Base-by-base conservation (phyloP, 2,329 filamentous ascomycete species). In the Harringtonia lauricola region DNA sequence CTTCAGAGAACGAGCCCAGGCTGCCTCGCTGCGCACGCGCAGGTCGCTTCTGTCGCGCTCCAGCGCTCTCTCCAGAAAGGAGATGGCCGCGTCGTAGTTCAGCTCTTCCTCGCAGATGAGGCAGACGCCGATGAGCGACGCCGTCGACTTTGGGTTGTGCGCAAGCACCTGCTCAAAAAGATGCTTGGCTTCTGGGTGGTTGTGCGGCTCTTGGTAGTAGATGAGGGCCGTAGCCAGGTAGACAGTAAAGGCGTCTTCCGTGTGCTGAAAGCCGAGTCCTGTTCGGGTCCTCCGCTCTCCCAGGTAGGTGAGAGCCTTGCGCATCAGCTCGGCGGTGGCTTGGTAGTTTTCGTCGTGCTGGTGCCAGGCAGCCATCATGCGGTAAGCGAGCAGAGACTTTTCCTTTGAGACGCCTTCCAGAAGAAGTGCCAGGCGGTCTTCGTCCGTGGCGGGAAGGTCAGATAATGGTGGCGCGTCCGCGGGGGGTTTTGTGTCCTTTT, bases 81-180 rank as follows among this genome's bases (percentile, higher is more conserved):
- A 75, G 33, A 89, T 79, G 0, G 94, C 92, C 54, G 86, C 74
- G 38, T 76, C 70, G 54, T 86, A 95, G 49, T 96, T 84, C 55
- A 95, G 83, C 51, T 95, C 88, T 54, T 96, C 92, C 60, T 95
- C 88, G 38, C 89, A 82, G 34, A 98, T 90, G 21, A 96, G 64
- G 1, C 92, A 94, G 29, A 95, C 79, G 1, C 92, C 92, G 37
- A 96, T 85, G 48, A 98, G 68, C 3, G 89, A 89, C 26, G 79
- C 67, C 1, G 88, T 94, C 1, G 84, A 89, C 3, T 76, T 77
- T 2, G 80, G 73, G 45, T 94, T 87, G 22, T 83, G 76, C 39
- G 76, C 68, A 1, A 98, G 70, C 6, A 96, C 84, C 26, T 75
- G 75, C 52, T 95, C 81, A 52, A 98, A 96, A 0, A 95, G 70